Evolutionary conservation across 2,329 filamentous ascomycete species (phyloP).

Genomic region (Scedosporium apiospermum): DNA sequence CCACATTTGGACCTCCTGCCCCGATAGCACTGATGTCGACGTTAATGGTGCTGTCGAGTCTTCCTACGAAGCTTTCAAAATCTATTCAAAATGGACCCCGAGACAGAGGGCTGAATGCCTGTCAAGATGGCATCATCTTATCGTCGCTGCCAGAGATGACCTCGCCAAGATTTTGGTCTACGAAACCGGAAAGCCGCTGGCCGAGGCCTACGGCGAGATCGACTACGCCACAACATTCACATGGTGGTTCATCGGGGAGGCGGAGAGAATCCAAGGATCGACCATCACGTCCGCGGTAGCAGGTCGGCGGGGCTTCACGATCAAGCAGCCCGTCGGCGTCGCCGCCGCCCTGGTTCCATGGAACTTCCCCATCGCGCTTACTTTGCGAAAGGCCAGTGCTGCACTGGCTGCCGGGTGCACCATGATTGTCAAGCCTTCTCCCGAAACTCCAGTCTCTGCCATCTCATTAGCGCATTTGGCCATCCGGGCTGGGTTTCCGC

Average conservation of each 20-base stretch:
- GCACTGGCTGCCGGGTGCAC: slow-evolving; percentile 66
- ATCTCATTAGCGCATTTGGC: slow-evolving; percentile 57
- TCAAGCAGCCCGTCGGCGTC: slow-evolving; percentile 38
- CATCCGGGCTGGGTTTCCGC: slow-evolving; percentile 55
- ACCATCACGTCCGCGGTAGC: slow-evolving; percentile 50
- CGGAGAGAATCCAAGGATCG: slow-evolving; percentile 44
- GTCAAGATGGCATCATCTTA: slow-evolving; percentile 25
- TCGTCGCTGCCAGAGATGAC: slow-evolving; percentile 25
- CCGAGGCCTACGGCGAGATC: slow-evolving; percentile 44
- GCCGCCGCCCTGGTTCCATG: slow-evolving; percentile 27
- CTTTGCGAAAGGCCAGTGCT: slow-evolving; percentile 35
- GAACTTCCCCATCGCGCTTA: slow-evolving; percentile 52
- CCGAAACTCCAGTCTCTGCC: slow-evolving; percentile 32
- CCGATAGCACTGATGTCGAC: too few species aligned
- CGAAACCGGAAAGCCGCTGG: slow-evolving; percentile 48
- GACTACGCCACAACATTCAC: slow-evolving; percentile 44
- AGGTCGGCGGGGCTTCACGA: slow-evolving; percentile 55
- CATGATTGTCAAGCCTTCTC: slow-evolving; percentile 65
- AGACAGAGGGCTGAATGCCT: slow-evolving; percentile 12
- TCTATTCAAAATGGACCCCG: too few species aligned
- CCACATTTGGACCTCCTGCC: too few species aligned
- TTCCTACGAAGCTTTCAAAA: too few species aligned
- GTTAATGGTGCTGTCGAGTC: too few species aligned
- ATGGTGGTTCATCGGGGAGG: slow-evolving; percentile 47
- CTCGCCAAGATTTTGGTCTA: slow-evolving; percentile 28